Conservation (phyloP, 108 stramenopile species). For the Stephanodiscus triporus region DNA sequence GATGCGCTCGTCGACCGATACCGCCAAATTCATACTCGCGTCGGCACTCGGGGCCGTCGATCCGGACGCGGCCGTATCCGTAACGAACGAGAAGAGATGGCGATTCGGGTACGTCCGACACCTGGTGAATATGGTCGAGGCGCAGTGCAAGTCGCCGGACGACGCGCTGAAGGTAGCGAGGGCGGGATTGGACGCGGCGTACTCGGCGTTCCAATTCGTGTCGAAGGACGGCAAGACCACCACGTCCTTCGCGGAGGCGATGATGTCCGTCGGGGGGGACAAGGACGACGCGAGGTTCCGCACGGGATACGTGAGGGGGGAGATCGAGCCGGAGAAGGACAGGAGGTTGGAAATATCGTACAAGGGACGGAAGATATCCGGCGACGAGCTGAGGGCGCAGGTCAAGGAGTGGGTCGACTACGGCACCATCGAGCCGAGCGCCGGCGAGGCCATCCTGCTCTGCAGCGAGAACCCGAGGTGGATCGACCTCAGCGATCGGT, state of each 20-base stretch:
- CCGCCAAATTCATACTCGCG: constrained; percentile 86
- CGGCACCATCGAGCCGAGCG: constrained; percentile 95
- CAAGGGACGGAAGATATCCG: constrained; percentile 87
- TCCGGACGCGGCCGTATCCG: constrained; percentile 61
- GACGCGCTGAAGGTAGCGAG: constrained; percentile 86
- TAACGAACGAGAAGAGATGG: constrained; percentile 73
- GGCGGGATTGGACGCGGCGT: constrained; percentile 91
- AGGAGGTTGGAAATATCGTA: constrained; percentile 85
- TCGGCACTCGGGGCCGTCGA: constrained; percentile 87
- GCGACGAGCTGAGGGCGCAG: constrained; percentile 81
- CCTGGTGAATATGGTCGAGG: constrained; percentile 82
- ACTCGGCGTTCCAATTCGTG: constrained; percentile 94
- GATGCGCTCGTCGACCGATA: constrained; percentile 82
- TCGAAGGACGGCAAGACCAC: constrained; percentile 72
- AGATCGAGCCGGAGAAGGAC: constrained; percentile 23
- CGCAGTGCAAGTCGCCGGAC: constrained; percentile 83
- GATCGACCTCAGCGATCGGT: constrained; percentile 87
- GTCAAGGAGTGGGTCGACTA: constrained; percentile 92
- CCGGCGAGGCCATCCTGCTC: constrained; percentile 90
- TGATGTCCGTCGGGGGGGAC: too few relatives aligned
- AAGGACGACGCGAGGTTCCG: constrained; percentile 76
- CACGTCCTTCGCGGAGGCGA: constrained; percentile 79
- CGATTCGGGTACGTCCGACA: constrained; percentile 93
- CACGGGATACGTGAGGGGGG: constrained; percentile 87
- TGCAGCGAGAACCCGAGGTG: constrained; percentile 84